phyloP scores from a whole-genome alignment of 257 asterid genomes.

The Perilla frutescens region DNA sequence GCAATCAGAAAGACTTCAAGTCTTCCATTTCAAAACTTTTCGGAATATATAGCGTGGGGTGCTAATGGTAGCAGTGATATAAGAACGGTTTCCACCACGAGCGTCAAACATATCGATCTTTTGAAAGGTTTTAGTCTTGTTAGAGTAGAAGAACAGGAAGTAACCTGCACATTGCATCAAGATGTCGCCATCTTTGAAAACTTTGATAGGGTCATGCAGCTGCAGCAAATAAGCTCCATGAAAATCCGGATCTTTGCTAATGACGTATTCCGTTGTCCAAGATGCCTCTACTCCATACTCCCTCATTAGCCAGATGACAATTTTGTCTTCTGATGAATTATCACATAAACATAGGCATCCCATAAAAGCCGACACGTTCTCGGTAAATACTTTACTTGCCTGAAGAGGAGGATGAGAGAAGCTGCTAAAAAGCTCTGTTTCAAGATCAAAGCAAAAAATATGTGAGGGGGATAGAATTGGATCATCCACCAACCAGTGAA shows the following conservation, averaged over 20 bases:
- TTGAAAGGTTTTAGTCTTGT: constrained; percentile 23
- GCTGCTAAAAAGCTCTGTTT: constrained; percentile 36
- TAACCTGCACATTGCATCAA: constrained; percentile 45
- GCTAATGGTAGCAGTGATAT: too few species aligned
- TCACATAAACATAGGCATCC: constrained; percentile 41
- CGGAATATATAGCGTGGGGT: too few species aligned
- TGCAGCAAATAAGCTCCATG: neutral
- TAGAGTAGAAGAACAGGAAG: constrained; percentile 37
- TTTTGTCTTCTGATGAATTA: constrained; percentile 34
- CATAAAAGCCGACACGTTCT: constrained; percentile 30
- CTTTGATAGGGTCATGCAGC: constrained; percentile 29
- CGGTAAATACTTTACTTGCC: neutral
- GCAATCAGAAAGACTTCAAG: too few species aligned
- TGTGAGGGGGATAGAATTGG: neutral
- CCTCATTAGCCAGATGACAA: constrained; percentile 53
- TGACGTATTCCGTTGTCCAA: constrained; percentile 43
- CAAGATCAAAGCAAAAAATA: constrained; percentile 46
- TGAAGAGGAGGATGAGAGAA: constrained; percentile 28
- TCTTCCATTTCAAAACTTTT: too few species aligned
- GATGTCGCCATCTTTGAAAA: constrained; percentile 47
- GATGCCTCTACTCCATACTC: constrained; percentile 44
- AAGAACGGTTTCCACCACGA: neutral
- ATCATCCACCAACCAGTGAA: constrained; percentile 51
- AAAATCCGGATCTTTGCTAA: constrained; percentile 30
- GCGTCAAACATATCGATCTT: constrained; percentile 9